These are phyloP conservation scores for Dioszegia aurantiaca DNA, from an alignment of 768 basidiomycete species.

Conservation along the genomic window DNA sequence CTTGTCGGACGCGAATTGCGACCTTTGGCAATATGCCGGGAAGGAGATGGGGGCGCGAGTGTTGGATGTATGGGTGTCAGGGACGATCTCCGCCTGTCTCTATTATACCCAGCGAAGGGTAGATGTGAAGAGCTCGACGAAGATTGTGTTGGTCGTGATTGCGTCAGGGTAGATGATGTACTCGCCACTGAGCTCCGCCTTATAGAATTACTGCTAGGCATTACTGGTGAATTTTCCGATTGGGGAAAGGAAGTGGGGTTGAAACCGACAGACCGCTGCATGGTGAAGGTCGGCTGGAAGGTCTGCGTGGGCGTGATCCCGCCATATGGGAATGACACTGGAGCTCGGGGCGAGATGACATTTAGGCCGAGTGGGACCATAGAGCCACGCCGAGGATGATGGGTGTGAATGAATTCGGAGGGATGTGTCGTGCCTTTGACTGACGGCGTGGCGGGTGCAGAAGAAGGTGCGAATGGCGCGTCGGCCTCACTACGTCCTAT, in stretches of 20 bases:
- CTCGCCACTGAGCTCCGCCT: slow-evolving; percentile 30
- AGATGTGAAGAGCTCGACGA: slow-evolving; percentile 13
- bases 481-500: background rate
- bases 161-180: slow-evolving; percentile 38
- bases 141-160: slow-evolving; percentile 24
- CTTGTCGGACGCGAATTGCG: slow-evolving; percentile 24
- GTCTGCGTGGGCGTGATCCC: slow-evolving; percentile 13
- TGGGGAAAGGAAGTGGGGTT: slow-evolving; percentile 12
- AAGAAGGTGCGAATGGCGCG: slow-evolving; percentile 31
- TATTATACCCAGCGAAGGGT: background rate
- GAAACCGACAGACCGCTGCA: slow-evolving; percentile 24
- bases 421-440: slow-evolving; percentile 42
- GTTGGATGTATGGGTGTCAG: slow-evolving; percentile 41
- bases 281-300: slow-evolving; percentile 16
- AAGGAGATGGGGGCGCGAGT: slow-evolving; percentile 41
- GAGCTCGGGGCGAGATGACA: slow-evolving; percentile 48
- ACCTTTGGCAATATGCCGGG: slow-evolving; percentile 31
- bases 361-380: slow-evolving; percentile 48
- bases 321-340: slow-evolving; percentile 18
- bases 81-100: slow-evolving; percentile 32
- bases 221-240: slow-evolving; percentile 12
- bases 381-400: slow-evolving; percentile 49
- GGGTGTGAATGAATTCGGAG: slow-evolving; percentile 51
- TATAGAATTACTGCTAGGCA: background rate
- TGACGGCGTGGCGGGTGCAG: slow-evolving; percentile 42